Conservation (phyloP, 2,329 filamentous ascomycete species). For the Penicillium polonicum region DNA sequence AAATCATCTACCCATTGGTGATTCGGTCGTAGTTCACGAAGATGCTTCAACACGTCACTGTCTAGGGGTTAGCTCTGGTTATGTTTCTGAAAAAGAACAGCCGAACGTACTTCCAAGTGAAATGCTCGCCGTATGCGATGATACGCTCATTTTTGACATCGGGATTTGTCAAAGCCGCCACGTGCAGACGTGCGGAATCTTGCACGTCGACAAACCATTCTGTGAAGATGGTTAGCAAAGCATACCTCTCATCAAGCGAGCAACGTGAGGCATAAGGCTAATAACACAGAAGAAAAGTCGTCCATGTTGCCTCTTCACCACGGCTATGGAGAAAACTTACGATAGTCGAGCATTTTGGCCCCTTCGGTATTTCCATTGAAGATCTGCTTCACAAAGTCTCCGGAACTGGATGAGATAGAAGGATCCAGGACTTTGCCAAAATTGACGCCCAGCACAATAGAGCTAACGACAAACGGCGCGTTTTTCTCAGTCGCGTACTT, state of each 20-base stretch:
- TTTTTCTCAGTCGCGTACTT: neutral
- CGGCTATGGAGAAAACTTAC: neutral
- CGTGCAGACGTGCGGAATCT: neutral
- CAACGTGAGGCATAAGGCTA: rapidly evolving
- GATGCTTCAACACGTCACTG: neutral
- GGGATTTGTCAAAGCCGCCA: neutral
- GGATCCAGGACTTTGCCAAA: neutral
- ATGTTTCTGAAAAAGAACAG: too few relatives aligned
- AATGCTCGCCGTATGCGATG: too few relatives aligned
- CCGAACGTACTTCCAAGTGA: too few relatives aligned
- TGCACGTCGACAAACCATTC: neutral
- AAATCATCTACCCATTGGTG: neutral
- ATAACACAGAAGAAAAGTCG: neutral
- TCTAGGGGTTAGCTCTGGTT: too few relatives aligned
- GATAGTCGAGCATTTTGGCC: neutral
- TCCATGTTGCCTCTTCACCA: neutral
- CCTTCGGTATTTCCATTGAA: neutral
- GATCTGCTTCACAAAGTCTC: neutral
- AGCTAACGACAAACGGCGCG: neutral
- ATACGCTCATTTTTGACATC: neutral
- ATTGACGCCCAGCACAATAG: neutral
- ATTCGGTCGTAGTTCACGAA: neutral
- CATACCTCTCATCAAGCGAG: neutral
- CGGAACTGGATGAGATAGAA: neutral
- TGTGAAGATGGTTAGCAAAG: neutral